Base-by-base conservation (phyloP, 2,329 filamentous ascomycete genomes). In the Drechslerella coelobrocha region DNA sequence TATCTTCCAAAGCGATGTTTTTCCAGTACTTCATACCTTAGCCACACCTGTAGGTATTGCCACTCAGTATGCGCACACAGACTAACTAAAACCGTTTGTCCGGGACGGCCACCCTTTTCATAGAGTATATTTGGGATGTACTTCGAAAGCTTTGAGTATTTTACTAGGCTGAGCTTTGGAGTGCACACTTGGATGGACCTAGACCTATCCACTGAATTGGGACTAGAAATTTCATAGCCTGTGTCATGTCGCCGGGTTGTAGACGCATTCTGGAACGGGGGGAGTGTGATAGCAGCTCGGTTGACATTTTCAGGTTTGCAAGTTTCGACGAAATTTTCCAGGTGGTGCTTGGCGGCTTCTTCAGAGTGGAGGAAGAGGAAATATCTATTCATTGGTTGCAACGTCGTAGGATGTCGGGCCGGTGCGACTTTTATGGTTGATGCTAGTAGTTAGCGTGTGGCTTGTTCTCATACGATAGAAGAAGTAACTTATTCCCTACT, bases 1-100 rank as follows among this genome's bases (percentile, higher is more conserved):
- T 57, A 69, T 21, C 51, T 62, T 23, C 65, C 65, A 27, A 69
- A 69, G n/a, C 57, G 52, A 10, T 57, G 17, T 39, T 59, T 61
- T 26, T 69, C 65, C 2, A 69, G 47, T 7, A 69, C 14, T 19
- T 56, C 60, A 26, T 69, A 55, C 23, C 27, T 56, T 19, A 69
- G 24, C 65, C 65, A 69, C 12, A 53, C 39, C 37, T 69, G 57
- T 9, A 69, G 57, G 23, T 59, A 45, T 27, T 57, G 19, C 65
- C 57, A 59, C 19, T 62, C 23, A 12, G 53, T 37, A 45, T 59
- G 51, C 19, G 65, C 65, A 14, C 65, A 69, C 23, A 69, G 12
- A 2, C 39, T 29, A 14, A 69, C 17, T 4, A 69, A 29, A 2
- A 61, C 65, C 2, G 65, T 59, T 6, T 57, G 57, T 29, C 47